Evolutionary conservation across 148 eudicot species (phyloP), one percentile per base, ranked within the genome.

Genomic region (Fagopyrum esculentum): DNA sequence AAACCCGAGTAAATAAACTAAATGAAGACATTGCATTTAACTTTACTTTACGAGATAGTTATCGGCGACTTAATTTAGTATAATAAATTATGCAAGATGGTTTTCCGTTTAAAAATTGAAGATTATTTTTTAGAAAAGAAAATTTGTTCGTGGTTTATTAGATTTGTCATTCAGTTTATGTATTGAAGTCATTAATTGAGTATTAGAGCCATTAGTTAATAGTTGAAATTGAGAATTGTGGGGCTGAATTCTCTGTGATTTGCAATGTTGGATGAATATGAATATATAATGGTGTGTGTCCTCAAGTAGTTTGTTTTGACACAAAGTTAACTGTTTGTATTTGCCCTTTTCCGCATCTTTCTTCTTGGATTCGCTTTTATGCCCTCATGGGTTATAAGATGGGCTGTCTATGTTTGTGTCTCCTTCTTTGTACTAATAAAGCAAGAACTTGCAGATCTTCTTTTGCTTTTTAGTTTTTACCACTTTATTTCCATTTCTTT

Each of bases 331-430:
- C 7, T 15, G n/a, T 35, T 66, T 43, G 44, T 12, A 15, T 61
- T 30, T 30, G 44, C n/a, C 43, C 11, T 66, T 66, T 40, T 43
- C 45, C 47, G 43, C 17, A 1, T 43, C 71, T 15, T 66, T 66
- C 71, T 66, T 66, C 71, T 66, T 66, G 71, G 71, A 66, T 66
- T 66, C 71, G 71, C 71, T 66, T 66, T 63, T 63, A 29, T 63
- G 5, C 45, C 19, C 71, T 66, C 71, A 40, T 35, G 45, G 70
- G 70, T 64, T 64, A 45, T 64, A 40, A 22, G 70, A 64, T 66
- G 71, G 71, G 71, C 47, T 66, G 71, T 66, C 71, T 43, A 66
- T 66, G 71, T 66, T 66, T 40, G 9, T 66, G 71, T 66, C 71
- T 66, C 71, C 47, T 66, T 46, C 46, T 43, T 40, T 66, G 19